A percentile compares a stretch with the other conserved stretches of the same genome.
These are phyloP conservation scores for Hemisphaericaspora lyxosophila DNA, from an alignment of 1,139 yeast species.

Conservation along the genomic window DNA sequence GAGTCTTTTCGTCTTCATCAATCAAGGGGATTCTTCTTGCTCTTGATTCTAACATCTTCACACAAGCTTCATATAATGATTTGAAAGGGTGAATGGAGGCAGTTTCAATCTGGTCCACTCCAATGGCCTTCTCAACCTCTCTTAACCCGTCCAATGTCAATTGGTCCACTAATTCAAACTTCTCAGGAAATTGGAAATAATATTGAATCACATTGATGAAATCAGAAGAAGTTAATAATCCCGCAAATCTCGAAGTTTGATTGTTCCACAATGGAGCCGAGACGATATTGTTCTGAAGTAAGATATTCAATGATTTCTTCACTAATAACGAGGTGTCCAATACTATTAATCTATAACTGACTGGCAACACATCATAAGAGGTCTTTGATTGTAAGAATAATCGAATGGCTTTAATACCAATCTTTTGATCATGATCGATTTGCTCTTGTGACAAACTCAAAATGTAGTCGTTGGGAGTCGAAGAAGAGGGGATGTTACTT, in stretches of 20 bases:
- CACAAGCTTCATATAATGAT: slow-evolving; percentile 90
- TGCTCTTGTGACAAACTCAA: slow-evolving; percentile 43
- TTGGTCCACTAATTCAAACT: slow-evolving; percentile 85
- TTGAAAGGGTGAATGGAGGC: slow-evolving; percentile 89
- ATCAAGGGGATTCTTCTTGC: slow-evolving; percentile 94
- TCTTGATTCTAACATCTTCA: slow-evolving; percentile 82
- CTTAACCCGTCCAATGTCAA: slow-evolving; percentile 81
- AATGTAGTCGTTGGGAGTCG: slow-evolving; percentile 47
- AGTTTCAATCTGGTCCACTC: slow-evolving; percentile 86
- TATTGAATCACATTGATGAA: slow-evolving; percentile 94
- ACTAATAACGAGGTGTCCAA: slow-evolving; percentile 89
- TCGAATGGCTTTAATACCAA: slow-evolving; percentile 76
- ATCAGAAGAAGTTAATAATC: slow-evolving; percentile 87
- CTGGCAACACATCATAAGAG: slow-evolving; percentile 95
- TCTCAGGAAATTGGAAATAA: slow-evolving; percentile 87
- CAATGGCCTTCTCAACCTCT: slow-evolving; percentile 84
- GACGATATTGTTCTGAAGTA: slow-evolving; percentile 90
- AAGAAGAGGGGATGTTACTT: slow-evolving; percentile 17
- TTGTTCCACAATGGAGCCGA: slow-evolving; percentile 98
- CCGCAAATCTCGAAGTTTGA: slow-evolving; percentile 86
- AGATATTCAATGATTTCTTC: slow-evolving; percentile 84
- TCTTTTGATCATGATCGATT: slow-evolving; percentile 58
- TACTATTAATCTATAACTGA: slow-evolving; percentile 88
- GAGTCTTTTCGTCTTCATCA: slow-evolving; percentile 90
- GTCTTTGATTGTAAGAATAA: slow-evolving; percentile 85